Evolutionary conservation across 345 rosid genomes (phyloP), one percentile per base, ranked within the genome.

Genomic region (Gossypium turneri): DNA sequence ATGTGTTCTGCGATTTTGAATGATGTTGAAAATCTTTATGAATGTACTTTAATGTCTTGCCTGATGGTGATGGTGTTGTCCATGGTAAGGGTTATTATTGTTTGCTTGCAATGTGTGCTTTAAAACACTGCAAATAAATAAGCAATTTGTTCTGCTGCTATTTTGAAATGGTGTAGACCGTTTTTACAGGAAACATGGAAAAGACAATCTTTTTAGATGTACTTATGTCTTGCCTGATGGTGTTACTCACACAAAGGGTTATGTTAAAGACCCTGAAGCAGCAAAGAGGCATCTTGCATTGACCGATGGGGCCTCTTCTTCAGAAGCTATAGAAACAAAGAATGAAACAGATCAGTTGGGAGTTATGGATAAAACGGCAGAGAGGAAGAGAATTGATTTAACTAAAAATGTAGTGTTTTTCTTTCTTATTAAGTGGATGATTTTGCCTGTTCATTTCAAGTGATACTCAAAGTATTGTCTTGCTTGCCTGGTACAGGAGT

Each of bases 201-300:
- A 63, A 51, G 81, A 77, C 65, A 94, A 90, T 84, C 76, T 84
- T 2, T 75, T 92, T 12, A 84, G 90, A 73, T 85, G 90, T 77
- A 89, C 94, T 0, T 94, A 94, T 75, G 97, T 91, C 67, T 91
- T 94, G 76, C 98, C 98, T 73, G 63, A 59, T 24, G 34, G 63
- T 13, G 63, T 59, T 24, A 59, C 63, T 24, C 63, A 89, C 75
- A 89, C 90, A 2, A 89, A 87, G 83, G 98, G 98, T 60, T 92
- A 83, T 84, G 93, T 94, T 34, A 94, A 89, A 78, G 88, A 88
- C 67, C 88, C 89, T 3, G 82, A 87, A 67, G 89, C 88, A 45
- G 92, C 94, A 19, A 76, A 82, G 56, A 85, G 82, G 60, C 87
- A 82, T 64, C 85, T 89, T 51, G 74, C 56, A 51, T 48, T 80